Percentiles rank a stretch among this genome's conserved stretches.
Evolutionary conservation across 2,329 filamentous ascomycete genomes (phyloP).

Genomic region (Arthrobotrys pseudoclavata): DNA sequence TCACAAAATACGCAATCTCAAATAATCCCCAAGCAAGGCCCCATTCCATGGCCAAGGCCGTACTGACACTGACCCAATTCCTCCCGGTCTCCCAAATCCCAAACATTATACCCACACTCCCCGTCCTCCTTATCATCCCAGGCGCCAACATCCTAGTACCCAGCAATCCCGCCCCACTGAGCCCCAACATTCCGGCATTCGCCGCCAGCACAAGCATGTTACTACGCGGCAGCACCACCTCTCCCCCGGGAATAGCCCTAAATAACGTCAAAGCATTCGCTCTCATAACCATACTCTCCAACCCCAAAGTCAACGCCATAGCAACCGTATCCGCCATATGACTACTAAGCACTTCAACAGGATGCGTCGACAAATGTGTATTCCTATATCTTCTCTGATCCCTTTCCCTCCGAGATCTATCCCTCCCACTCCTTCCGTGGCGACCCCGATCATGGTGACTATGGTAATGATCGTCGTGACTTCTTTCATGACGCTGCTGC

Average conservation of each 20-base stretch:
- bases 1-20: constrained; percentile 62
- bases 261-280: constrained; percentile 60
- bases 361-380: constrained; percentile 61
- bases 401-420: constrained; percentile 27
- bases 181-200: constrained; percentile 48
- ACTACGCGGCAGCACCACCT: constrained; percentile 44
- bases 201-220: constrained; percentile 53
- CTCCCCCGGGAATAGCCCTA: constrained; percentile 7
- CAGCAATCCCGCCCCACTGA: constrained; percentile 35
- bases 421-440: constrained; percentile 11
- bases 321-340: constrained; percentile 63
- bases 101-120: constrained; percentile 48
- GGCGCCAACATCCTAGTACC: constrained; percentile 20
- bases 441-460: constrained; percentile 5
- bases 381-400: constrained; percentile 53
- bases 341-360: constrained; percentile 62
- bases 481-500: constrained; percentile 17
- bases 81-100: constrained; percentile 55
- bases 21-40: constrained; percentile 63
- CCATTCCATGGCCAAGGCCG: constrained; percentile 62
- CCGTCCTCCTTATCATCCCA: constrained; percentile 31
- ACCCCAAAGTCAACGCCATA: constrained; percentile 60
- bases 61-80: constrained; percentile 57
- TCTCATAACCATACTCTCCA: constrained; percentile 63
- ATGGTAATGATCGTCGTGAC: constrained; percentile 21